Conservation (phyloP, 192 early-diverging fungal species). For the Coemansia sp. region DNA sequence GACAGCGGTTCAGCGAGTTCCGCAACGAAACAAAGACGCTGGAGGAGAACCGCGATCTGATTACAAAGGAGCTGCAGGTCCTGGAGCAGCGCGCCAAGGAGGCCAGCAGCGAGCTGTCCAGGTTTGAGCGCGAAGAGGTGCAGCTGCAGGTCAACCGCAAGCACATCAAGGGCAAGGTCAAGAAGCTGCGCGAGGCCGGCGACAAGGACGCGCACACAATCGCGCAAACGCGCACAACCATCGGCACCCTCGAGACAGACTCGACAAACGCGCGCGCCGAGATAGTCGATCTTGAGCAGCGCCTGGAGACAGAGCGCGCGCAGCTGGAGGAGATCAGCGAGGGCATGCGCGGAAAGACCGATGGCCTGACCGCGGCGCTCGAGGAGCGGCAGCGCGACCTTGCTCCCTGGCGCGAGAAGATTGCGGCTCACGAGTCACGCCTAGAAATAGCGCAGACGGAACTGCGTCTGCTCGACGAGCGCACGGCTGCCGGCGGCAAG, state of each 20-base stretch:
- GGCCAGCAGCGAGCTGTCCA: constrained; percentile 58
- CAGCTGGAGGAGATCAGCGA: constrained; percentile 74
- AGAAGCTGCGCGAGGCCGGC: constrained; percentile 70
- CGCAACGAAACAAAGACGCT: constrained; percentile 62
- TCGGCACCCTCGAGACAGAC: constrained; percentile 68
- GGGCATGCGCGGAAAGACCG: constrained; percentile 84
- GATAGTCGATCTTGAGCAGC: constrained; percentile 59
- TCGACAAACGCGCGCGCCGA: constrained; percentile 58
- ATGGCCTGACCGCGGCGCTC: constrained; percentile 73
- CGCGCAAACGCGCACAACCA: constrained; percentile 61
- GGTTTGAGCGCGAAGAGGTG: constrained; percentile 75
- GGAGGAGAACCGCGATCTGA: constrained; percentile 58
- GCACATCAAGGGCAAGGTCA: constrained; percentile 71
- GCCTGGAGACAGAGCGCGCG: constrained; percentile 63
- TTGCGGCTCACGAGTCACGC: constrained; percentile 66
- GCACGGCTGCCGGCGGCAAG: constrained; percentile 52
- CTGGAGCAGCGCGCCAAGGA: constrained; percentile 60
- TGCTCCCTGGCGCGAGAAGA: constrained; percentile 82
- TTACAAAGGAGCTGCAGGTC: constrained; percentile 62
- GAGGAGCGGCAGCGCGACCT: constrained; percentile 81
- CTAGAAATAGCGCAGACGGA: constrained; percentile 83
- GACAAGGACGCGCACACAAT: constrained; percentile 61
- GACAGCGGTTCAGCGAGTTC: constrained; percentile 58
- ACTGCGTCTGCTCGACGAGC: constrained; percentile 68
- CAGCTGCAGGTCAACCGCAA: constrained; percentile 84